phyloP scores from a whole-genome alignment of 2,329 filamentous ascomycete genomes.

The Fusarium sp. region DNA sequence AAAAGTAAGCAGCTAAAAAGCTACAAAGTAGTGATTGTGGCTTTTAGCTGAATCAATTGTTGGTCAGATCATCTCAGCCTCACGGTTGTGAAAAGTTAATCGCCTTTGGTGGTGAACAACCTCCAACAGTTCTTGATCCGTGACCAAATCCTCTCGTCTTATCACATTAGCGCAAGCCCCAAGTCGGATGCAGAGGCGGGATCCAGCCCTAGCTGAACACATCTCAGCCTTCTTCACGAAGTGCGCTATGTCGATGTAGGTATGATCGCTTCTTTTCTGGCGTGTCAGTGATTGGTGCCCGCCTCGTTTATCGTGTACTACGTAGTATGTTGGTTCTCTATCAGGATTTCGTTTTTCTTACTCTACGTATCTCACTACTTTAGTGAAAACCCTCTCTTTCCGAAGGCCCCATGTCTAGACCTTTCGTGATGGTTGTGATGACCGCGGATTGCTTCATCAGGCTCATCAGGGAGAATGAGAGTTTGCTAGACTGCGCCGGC shows the following conservation, averaged over 20 bases:
- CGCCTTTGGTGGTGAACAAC: neutral
- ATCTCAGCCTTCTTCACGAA: slow-evolving; percentile 22
- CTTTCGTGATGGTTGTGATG: slow-evolving; percentile 6
- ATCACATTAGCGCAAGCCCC: neutral
- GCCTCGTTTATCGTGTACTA: slow-evolving; percentile 20
- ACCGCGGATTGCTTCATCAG: slow-evolving; percentile 19
- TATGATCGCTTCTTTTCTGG: slow-evolving; percentile 10
- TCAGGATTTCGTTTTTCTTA: neutral
- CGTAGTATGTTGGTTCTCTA: neutral
- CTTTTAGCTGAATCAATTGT: slow-evolving; percentile 7
- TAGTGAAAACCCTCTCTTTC: slow-evolving; percentile 18
- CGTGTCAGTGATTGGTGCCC: slow-evolving; percentile 42
- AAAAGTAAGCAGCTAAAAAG: neutral
- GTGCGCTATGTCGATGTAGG: slow-evolving; percentile 12
- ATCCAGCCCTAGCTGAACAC: slow-evolving; percentile 18
- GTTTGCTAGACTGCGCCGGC: slow-evolving; percentile 20
- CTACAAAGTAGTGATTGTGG: neutral
- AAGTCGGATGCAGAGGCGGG: neutral
- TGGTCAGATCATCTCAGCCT: slow-evolving; percentile 9
- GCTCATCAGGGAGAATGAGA: slow-evolving; percentile 17
- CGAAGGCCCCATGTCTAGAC: neutral
- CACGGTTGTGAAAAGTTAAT: slow-evolving; percentile 13
- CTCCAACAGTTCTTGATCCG: neutral
- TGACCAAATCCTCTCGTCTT: neutral
- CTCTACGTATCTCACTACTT: slow-evolving; percentile 11